Evolutionary conservation across 176 grass and related monocot species (phyloP), one percentile per base, ranked within the genome.

Genomic region (Cenchrus fungigraminus): DNA sequence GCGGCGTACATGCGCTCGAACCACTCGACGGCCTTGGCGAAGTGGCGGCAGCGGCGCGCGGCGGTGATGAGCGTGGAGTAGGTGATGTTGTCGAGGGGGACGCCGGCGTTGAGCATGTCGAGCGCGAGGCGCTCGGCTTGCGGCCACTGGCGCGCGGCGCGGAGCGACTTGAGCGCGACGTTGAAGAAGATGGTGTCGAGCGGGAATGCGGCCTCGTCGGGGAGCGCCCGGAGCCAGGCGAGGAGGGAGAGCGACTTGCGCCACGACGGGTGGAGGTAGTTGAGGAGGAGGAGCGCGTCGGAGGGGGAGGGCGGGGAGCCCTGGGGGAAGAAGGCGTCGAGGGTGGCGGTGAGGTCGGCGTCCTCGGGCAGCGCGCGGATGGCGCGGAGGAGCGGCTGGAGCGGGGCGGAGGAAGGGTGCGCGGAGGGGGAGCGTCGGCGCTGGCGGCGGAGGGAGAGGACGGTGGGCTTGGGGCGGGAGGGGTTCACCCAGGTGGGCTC

Each of bases 41-140:
- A 95, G 22, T 90, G 90, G 83, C 93, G 89, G 83, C 89, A 95
- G 3, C 90, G 89, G 34, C 89, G 86, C 2, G 96, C 93, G 15
- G 91, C 80, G 51, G 89, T 88, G 76, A 95, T 98, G 85, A 98
- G 71, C 6, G 96, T 95, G 84, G 96, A 98, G 82, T 95, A 98
- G 19, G 96, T 98, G 70, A 98, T 90, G 68, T 98, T 95, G 79
- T 98, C 93, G 79, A 93, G 96, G 0, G 91, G 89, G 4, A 93
- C 81, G 2, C 79, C 89, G 2, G 68, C 43, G 8, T 28, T 19
- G 86, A 95, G 16, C 96, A 98, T 98, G 83, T 98, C 89, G 25
- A 76, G 72, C 4, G 93, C 91, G 56, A 98, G 90, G 57, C 74
- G 64, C 58, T 98, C 91, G 19, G 92, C 89, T 8, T 77, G 85